Percentiles rank a stretch among this genome's conserved stretches.
These are phyloP conservation scores for Coemansia sp. DNA, from an alignment of 192 early-diverging fungal species.

Conservation along the genomic window DNA sequence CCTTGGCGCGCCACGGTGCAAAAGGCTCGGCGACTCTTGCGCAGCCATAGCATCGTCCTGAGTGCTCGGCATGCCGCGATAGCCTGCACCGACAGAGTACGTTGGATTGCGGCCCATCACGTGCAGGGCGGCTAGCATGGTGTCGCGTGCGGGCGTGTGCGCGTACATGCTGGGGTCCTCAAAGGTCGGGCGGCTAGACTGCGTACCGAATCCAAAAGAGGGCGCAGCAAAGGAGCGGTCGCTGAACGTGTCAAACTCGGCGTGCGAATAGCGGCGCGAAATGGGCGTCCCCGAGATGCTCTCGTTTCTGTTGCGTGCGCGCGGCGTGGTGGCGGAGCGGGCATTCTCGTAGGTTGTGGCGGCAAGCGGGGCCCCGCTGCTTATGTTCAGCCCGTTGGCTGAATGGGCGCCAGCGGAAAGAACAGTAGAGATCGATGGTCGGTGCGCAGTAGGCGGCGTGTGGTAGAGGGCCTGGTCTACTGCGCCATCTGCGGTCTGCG, in stretches of 20 bases:
- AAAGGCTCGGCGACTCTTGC: slow-evolving; percentile 33
- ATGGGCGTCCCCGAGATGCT: slow-evolving; percentile 4
- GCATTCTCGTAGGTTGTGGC: not conserved
- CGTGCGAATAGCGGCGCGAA: slow-evolving; percentile 36
- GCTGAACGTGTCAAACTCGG: slow-evolving; percentile 36
- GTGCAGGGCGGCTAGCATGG: slow-evolving; percentile 22
- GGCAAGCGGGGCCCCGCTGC: slow-evolving; percentile 1
- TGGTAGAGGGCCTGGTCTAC: slow-evolving; percentile 16
- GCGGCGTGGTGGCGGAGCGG: slow-evolving; percentile 1
- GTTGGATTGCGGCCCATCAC: slow-evolving; percentile 17
- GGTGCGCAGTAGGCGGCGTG: slow-evolving; percentile 44
- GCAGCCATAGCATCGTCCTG: slow-evolving; percentile 9
- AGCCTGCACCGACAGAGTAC: slow-evolving; percentile 5
- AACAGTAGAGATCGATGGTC: slow-evolving; percentile 41
- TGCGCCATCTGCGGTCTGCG: slow-evolving; percentile 16
- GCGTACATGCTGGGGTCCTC: slow-evolving; percentile 48
- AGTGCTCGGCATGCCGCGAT: slow-evolving; percentile 13
- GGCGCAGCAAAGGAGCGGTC: slow-evolving; percentile 34
- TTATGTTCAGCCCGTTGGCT: slow-evolving; percentile 3
- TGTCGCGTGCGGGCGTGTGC: slow-evolving; percentile 39
- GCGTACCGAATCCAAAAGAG: slow-evolving; percentile 33
- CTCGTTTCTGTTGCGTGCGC: not conserved
- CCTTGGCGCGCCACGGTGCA: not conserved
- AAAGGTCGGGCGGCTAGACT: slow-evolving; percentile 28
- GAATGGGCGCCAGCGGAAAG: slow-evolving; percentile 14